Evolutionary conservation across 2,329 filamentous ascomycete genomes (phyloP).

Genomic region (Fusarium guadeloupense): DNA sequence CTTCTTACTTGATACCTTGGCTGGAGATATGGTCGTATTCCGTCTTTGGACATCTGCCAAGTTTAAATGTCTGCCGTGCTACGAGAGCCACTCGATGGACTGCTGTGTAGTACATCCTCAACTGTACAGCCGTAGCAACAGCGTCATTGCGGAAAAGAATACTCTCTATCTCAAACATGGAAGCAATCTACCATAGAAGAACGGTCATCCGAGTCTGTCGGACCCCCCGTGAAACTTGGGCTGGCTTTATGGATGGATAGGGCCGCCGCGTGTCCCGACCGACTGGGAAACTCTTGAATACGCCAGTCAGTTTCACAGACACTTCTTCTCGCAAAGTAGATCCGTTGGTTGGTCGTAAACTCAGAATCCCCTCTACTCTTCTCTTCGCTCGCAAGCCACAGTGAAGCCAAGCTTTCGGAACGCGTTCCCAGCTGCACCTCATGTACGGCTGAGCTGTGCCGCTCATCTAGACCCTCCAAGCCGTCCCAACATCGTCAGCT

Average conservation of each 20-base stretch:
- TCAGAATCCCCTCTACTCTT: constrained; percentile 3
- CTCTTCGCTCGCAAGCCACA: constrained; percentile 23
- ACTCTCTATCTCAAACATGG: no score
- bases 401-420: constrained; percentile 17
- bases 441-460: constrained; percentile 27
- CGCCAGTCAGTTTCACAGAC: constrained; percentile 6
- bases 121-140: constrained; percentile 13
- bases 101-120: constrained; percentile 20
- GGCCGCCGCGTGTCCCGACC: background rate
- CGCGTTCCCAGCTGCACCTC: background rate
- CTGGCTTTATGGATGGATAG: background rate
- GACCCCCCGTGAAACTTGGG: constrained; percentile 6
- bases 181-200: background rate
- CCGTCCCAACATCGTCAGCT: constrained; percentile 9
- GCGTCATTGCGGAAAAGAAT: constrained; percentile 1
- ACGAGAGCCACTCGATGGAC: constrained; percentile 6
- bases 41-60: constrained; percentile 24
- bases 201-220: background rate
- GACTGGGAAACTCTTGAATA: constrained; percentile 6
- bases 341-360: background rate
- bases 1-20: background rate
- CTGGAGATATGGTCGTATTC: background rate
- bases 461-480: constrained; percentile 18
- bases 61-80: constrained; percentile 21
- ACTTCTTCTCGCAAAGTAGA: background rate